These are phyloP conservation scores for Fusarium pininemorale DNA, from an alignment of 2,329 filamentous ascomycete genomes.

Conservation along the genomic window DNA sequence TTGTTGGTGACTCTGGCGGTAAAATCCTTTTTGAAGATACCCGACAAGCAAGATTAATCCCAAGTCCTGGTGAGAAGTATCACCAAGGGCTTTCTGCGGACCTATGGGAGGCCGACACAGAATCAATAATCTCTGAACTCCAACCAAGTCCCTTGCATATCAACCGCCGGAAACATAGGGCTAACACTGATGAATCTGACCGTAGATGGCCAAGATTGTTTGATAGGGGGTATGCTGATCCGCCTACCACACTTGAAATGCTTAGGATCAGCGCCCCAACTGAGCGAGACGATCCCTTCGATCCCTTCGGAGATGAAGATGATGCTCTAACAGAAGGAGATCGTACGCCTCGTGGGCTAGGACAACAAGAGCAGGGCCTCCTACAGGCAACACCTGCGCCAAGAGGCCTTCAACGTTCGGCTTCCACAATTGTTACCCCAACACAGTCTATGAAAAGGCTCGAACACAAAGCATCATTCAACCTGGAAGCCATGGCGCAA, in stretches of 20 bases:
- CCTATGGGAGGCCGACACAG: conserved; percentile 30
- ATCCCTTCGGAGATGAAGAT: background rate
- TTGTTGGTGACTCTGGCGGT: conserved; percentile 40
- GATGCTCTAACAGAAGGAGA: background rate
- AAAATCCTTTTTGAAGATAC: conserved; percentile 31
- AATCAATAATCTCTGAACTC: conserved; percentile 29
- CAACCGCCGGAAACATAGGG: conserved; percentile 8
- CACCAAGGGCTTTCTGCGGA: conserved; percentile 35
- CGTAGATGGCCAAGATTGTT: conserved; percentile 27
- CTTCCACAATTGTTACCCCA: conserved; percentile 34
- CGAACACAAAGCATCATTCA: conserved; percentile 21
- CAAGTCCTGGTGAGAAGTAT: conserved; percentile 18
- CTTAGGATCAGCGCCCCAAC: background rate
- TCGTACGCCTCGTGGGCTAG: background rate
- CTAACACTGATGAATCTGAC: background rate
- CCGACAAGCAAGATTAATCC: conserved; percentile 26
- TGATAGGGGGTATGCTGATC: conserved; percentile 8
- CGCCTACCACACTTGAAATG: background rate
- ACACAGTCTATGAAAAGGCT: conserved; percentile 22
- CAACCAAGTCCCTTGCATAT: conserved; percentile 42
- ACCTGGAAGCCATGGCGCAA: conserved; percentile 12
- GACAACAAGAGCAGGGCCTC: background rate
- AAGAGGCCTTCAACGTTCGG: conserved; percentile 15
- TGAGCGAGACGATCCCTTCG: background rate
- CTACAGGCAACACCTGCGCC: background rate